Conservation (phyloP, 345 rosid species). For the Linum lewisii region DNA sequence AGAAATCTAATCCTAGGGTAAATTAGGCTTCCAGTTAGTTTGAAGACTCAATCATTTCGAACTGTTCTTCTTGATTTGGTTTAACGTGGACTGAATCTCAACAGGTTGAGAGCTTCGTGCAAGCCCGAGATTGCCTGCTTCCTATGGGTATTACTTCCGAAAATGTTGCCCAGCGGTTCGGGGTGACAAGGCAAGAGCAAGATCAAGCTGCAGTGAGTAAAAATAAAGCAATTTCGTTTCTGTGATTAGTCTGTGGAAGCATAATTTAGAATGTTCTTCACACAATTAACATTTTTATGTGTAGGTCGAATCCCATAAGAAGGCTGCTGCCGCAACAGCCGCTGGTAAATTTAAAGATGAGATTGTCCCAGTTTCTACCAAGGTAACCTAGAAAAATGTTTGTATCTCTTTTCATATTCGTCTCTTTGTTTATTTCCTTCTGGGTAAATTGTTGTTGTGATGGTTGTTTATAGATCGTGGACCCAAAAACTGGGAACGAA, state of each 20-base stretch:
- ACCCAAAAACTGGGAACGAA: slow-evolving; percentile 80
- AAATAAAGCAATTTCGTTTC: background rate
- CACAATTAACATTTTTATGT: background rate
- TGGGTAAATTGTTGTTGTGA: background rate
- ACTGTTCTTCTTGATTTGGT: background rate
- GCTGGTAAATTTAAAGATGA: slow-evolving; percentile 86
- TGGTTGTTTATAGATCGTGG: slow-evolving; percentile 49
- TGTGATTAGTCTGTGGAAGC: background rate
- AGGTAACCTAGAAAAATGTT: slow-evolving; percentile 36
- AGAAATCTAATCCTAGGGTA: background rate
- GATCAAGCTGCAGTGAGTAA: slow-evolving; percentile 91
- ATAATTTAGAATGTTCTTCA: background rate
- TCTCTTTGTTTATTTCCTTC: background rate
- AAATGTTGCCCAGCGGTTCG: slow-evolving; percentile 80
- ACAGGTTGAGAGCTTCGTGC: slow-evolving; percentile 58
- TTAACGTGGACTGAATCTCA: slow-evolving; percentile 1
- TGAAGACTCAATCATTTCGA: background rate
- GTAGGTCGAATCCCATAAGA: slow-evolving; percentile 88
- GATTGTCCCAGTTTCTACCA: slow-evolving; percentile 75
- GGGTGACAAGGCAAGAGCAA: slow-evolving; percentile 85
- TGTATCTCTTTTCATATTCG: background rate
- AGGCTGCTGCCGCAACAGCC: slow-evolving; percentile 88
- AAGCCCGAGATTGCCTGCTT: slow-evolving; percentile 83
- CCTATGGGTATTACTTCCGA: slow-evolving; percentile 98
- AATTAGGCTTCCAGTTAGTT: background rate